Base-by-base conservation (phyloP, 2,329 filamentous ascomycete species). In the Colletotrichum sp. region DNA sequence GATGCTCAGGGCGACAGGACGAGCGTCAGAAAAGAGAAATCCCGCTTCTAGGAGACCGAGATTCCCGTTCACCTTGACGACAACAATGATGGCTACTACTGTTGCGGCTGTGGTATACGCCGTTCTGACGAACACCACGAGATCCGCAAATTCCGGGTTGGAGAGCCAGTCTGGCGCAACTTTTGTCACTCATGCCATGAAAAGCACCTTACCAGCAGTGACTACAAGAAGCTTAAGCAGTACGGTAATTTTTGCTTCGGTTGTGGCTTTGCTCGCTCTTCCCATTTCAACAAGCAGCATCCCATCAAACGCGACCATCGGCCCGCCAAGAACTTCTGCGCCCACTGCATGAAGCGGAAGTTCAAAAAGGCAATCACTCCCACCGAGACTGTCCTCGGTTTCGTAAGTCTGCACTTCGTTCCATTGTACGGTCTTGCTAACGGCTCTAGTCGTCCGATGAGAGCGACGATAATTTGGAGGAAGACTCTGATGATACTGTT, bases 221-320 rank as follows among this genome's bases (percentile, higher is more conserved):
- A 67, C 11, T 36, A 55, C n/a, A 65, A 61, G 24, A 55, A n/a
- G n/a, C 24, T 61, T 16, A 68, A 54, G 64, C 27, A 57, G 12
- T 58, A 55, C 29, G 73, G 66, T 6, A 69, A 76, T 55, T 66
- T 83, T 27, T 86, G 84, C 70, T 81, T 81, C 3, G 78, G 78
- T 33, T 86, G 84, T 34, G 83, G 84, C 16, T 77, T 77, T 27
- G 70, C 80, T 27, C 81, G 84, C 31, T 86, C 84, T 4, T 59
- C 67, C 8, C 73, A 71, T 4, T 86, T 84, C 64, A 84, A 86
- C 51, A 68, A 76, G 6, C 80, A 80, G 24, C 80, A 84, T 68
- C 83, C 83, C 6, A 66, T 83, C 6, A 24, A 66, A 12, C 51
- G 61, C 8, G 76, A 69, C 4, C 73, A 76, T 33, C 80, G 76